Evolutionary conservation across 208 protist species (phyloP).

Genomic region (Leishmania tropica): DNA sequence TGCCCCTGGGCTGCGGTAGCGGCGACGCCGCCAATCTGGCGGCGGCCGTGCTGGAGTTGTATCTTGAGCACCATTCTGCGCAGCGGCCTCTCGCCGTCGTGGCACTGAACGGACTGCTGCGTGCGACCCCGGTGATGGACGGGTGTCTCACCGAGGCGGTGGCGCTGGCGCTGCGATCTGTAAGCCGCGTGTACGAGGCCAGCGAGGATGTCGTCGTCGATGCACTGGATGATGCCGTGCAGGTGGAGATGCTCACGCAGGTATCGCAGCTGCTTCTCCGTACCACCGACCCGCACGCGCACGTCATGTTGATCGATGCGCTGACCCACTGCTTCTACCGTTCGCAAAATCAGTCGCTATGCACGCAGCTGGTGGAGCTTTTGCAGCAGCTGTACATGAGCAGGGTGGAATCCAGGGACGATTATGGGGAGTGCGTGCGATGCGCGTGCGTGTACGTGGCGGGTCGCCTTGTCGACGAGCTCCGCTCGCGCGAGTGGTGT

Average conservation of each 20-base stretch:
- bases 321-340: constrained; percentile 32
- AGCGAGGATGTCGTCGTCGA: constrained; percentile 26
- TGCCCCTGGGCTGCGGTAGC: constrained; percentile 62
- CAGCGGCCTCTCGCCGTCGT: constrained; percentile 18
- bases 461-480: constrained; percentile 26
- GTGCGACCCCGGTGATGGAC: constrained; percentile 20
- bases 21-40: constrained; percentile 46
- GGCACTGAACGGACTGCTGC: constrained; percentile 17
- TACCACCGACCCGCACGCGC: constrained; percentile 20
- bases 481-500: constrained; percentile 11
- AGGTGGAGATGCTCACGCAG: constrained; percentile 27
- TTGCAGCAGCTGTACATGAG: constrained; percentile 17
- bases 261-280: constrained; percentile 24
- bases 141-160: constrained; percentile 23
- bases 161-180: constrained; percentile 24
- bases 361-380: constrained; percentile 24
- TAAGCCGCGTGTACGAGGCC: constrained; percentile 30
- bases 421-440: constrained; percentile 18
- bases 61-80: constrained; percentile 42
- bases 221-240: constrained; percentile 19
- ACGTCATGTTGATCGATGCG: constrained; percentile 28
- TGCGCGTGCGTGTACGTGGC: constrained; percentile 28
- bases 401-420: neutral
- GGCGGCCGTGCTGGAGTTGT: constrained; percentile 52
- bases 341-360: constrained; percentile 14